phyloP scores from a whole-genome alignment of 106 monocot species.

The Acanthochlamys bracteata region DNA sequence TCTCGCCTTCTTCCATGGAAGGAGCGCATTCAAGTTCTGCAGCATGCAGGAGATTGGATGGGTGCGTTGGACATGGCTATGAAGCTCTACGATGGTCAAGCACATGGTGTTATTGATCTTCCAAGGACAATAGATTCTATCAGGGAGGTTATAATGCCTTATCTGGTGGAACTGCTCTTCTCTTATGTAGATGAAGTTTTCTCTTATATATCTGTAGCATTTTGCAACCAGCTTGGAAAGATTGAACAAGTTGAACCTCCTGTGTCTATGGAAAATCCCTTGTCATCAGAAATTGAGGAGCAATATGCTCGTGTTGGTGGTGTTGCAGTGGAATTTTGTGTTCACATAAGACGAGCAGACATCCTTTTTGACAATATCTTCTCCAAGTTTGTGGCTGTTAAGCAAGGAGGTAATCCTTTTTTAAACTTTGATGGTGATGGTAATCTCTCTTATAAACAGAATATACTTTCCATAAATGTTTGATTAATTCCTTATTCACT shows the following conservation, averaged over 20 bases:
- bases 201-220: conserved; percentile 90
- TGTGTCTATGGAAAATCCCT: conserved; percentile 19
- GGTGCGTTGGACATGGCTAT: conserved; percentile 98
- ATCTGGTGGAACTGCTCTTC: conserved; percentile 76
- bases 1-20: conserved; percentile 98
- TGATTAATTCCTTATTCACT: no score
- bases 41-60: conserved; percentile 98
- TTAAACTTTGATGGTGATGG: background rate
- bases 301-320: conserved; percentile 95
- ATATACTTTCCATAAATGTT: no score
- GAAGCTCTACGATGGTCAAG: conserved; percentile 94
- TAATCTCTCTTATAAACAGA: background rate
- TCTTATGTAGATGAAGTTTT: conserved; percentile 97
- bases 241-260: conserved; percentile 19
- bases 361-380: conserved; percentile 85
- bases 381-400: conserved; percentile 76
- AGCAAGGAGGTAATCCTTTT: conserved; percentile 63
- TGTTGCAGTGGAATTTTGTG: conserved; percentile 94
- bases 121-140: conserved; percentile 73
- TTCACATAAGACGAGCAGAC: conserved; percentile 76
- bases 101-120: conserved; percentile 96
- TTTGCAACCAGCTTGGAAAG: conserved; percentile 49
- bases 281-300: conserved; percentile 52
- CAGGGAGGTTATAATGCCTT: conserved; percentile 83
- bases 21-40: conserved; percentile 88